Conservation (phyloP, 2,329 filamentous ascomycete genomes). For the Phoma sp. region DNA sequence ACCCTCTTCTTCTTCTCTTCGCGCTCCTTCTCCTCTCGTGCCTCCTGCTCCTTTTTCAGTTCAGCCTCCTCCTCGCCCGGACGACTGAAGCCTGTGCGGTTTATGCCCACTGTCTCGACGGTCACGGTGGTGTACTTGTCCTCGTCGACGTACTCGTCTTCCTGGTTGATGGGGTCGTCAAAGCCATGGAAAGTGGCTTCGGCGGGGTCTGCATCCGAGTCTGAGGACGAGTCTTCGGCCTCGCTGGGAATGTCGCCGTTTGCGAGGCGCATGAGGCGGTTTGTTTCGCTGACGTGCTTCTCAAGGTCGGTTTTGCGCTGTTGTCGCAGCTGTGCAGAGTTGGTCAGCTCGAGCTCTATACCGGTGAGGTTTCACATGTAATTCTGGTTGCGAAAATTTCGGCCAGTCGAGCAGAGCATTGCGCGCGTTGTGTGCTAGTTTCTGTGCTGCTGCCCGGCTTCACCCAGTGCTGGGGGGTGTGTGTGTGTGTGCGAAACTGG, state of each 20-base stretch:
- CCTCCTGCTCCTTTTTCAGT: constrained; percentile 51
- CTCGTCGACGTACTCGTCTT: constrained; percentile 96
- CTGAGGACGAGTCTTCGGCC: constrained; percentile 33
- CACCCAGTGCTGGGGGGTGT: too few species aligned
- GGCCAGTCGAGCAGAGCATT: background rate
- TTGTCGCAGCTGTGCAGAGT: constrained; percentile 71
- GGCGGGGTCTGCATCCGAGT: constrained; percentile 38
- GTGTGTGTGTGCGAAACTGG: background rate
- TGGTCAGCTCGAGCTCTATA: background rate
- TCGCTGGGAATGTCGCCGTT: constrained; percentile 44
- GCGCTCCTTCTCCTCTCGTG: constrained; percentile 26
- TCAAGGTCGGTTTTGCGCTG: constrained; percentile 82
- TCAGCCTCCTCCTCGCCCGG: constrained; percentile 48
- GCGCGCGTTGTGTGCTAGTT: background rate
- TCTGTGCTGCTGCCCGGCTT: background rate
- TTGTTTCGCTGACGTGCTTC: constrained; percentile 79
- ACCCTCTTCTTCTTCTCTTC: constrained; percentile 52
- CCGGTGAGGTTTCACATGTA: background rate
- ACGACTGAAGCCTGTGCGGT: constrained; percentile 73
- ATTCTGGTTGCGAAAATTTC: background rate
- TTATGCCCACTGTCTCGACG: constrained; percentile 84
- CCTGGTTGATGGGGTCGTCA: constrained; percentile 68
- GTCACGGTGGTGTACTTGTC: constrained; percentile 95
- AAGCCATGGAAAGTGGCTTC: constrained; percentile 45
- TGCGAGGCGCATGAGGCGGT: constrained; percentile 70